Conservation (phyloP, 352 stramenopile genomes). For the Phytophthora sansomeana region DNA sequence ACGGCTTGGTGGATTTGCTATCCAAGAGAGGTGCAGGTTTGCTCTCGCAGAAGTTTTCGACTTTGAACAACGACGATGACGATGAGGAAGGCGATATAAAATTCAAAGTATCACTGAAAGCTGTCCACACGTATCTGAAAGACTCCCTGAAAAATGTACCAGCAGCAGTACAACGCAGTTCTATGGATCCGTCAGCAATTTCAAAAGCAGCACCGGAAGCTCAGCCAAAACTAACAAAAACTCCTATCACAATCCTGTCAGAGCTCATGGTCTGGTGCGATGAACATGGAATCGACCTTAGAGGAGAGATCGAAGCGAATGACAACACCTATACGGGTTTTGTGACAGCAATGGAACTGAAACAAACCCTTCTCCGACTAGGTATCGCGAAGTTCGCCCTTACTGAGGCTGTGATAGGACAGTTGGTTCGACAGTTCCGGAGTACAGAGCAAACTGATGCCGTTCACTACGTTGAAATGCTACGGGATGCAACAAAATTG, state of each 20-base stretch:
- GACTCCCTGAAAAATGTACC: slow-evolving; percentile 9
- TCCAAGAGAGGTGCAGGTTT: slow-evolving; percentile 48
- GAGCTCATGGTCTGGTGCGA: slow-evolving; percentile 49
- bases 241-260: slow-evolving; percentile 14
- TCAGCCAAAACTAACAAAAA: slow-evolving; percentile 5
- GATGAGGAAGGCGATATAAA: slow-evolving; percentile 5
- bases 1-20: slow-evolving; percentile 50
- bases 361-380: slow-evolving; percentile 54
- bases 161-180: neutral
- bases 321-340: slow-evolving; percentile 55
- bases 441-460: slow-evolving; percentile 29
- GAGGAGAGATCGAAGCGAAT: slow-evolving; percentile 56
- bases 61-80: slow-evolving; percentile 10
- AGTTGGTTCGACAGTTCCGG: slow-evolving; percentile 68
- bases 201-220: neutral
- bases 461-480: slow-evolving; percentile 51
- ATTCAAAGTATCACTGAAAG: slow-evolving; percentile 40
- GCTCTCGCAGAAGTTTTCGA: slow-evolving; percentile 52
- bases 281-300: slow-evolving; percentile 51
- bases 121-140: slow-evolving; percentile 38
- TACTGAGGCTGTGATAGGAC: slow-evolving; percentile 53
- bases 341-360: slow-evolving; percentile 60
- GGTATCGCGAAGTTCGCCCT: slow-evolving; percentile 36
- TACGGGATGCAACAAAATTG: slow-evolving; percentile 28
- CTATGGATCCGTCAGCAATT: neutral